Conservation (phyloP, 768 basidiomycete genomes). For the Lanmaoa pseudosensibilis region DNA sequence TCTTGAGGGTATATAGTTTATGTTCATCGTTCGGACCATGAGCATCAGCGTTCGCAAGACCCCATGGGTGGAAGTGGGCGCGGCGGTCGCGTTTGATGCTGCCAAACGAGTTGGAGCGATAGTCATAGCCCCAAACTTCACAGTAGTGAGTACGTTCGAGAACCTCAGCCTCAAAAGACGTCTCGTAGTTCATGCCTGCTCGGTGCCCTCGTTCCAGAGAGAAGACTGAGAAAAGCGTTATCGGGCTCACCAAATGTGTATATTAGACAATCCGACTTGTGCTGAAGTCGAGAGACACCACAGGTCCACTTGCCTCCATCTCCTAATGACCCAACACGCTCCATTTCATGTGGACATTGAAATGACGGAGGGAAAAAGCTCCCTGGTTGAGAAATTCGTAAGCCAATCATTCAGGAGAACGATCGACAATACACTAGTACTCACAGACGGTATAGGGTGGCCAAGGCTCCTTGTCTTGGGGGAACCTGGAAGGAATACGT, state of each 20-base stretch:
- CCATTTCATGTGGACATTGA: slow-evolving; percentile 43
- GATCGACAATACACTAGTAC: slow-evolving; percentile 19
- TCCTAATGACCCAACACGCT: slow-evolving; percentile 50
- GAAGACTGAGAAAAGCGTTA: not conserved
- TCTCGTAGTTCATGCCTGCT: slow-evolving; percentile 55
- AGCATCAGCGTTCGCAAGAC: slow-evolving; percentile 39
- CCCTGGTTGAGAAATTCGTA: slow-evolving; percentile 28
- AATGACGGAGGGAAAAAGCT: slow-evolving; percentile 48
- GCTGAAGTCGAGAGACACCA: slow-evolving; percentile 53
- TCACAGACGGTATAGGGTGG: slow-evolving; percentile 58
- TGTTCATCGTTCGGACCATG: slow-evolving; percentile 33
- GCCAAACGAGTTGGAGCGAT: slow-evolving; percentile 35
- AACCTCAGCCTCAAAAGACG: slow-evolving; percentile 62
- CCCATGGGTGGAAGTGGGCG: slow-evolving; percentile 44
- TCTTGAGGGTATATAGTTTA: slow-evolving; percentile 47
- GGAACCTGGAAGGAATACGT: slow-evolving; percentile 42
- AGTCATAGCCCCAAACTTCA: slow-evolving; percentile 64
- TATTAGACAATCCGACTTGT: slow-evolving; percentile 56
- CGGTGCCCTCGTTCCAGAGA: not conserved
- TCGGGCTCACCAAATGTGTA: slow-evolving; percentile 55
- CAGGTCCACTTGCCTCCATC: slow-evolving; percentile 76
- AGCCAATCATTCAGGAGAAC: not conserved
- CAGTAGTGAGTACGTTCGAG: slow-evolving; percentile 49
- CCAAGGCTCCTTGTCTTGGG: slow-evolving; percentile 51
- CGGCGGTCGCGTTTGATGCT: slow-evolving; percentile 36